phyloP scores from a whole-genome alignment of 169 alveolate species.

The Plasmodium chabaudi region DNA sequence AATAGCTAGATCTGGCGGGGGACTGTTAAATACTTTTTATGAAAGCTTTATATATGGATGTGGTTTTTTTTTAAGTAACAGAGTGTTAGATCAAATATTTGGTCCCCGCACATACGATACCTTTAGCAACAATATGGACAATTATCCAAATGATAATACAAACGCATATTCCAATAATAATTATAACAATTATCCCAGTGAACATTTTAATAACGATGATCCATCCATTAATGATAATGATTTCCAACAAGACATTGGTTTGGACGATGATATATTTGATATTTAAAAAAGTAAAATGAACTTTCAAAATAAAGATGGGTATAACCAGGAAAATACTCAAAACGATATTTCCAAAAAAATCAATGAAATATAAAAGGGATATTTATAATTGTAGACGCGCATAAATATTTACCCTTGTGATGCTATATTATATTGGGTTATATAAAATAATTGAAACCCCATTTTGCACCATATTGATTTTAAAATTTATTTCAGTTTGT shows the following conservation, averaged over 20 bases:
- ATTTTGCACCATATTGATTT: too few species aligned
- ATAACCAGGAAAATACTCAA: neutral
- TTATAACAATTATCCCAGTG: conserved; percentile 42
- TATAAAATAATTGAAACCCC: too few species aligned
- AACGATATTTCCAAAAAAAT: neutral
- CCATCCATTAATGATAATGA: conserved; percentile 67
- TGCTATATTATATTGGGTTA: too few species aligned
- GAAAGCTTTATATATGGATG: conserved; percentile 75
- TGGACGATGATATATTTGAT: conserved; percentile 71
- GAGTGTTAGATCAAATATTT: conserved; percentile 73
- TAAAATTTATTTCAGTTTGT: too few species aligned
- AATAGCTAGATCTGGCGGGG: conserved; percentile 41
- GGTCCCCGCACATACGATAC: conserved; percentile 68
- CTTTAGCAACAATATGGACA: conserved; percentile 29
- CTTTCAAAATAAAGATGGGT: neutral
- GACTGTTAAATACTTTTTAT: conserved; percentile 49
- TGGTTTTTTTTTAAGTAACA: conserved; percentile 73
- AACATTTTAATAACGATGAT: conserved; percentile 40
- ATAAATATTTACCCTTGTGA: neutral
- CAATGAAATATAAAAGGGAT: neutral
- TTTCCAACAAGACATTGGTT: conserved; percentile 70
- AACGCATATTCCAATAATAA: conserved; percentile 13
- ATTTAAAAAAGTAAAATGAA: conserved; percentile 16
- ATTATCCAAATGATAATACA: conserved; percentile 23
- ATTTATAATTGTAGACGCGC: neutral